Conservation (phyloP, 2,329 filamentous ascomycete genomes). For the Clonostachys sp. region DNA sequence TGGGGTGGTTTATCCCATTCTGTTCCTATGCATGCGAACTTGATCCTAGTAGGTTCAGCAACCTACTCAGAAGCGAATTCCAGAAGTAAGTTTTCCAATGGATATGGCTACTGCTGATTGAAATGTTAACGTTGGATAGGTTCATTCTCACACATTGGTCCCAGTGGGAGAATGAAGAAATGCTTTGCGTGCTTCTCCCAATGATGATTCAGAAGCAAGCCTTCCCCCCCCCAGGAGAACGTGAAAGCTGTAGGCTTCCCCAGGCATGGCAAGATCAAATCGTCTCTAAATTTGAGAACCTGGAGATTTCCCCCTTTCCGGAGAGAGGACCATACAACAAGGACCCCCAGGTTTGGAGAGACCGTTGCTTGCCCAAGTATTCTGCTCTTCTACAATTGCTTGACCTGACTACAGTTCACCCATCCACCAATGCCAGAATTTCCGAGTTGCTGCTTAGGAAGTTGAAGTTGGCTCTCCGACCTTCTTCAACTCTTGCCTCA, state of each 20-base stretch:
- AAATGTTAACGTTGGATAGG: constrained; percentile 33
- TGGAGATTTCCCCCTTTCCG: constrained; percentile 61
- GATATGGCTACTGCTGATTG: not conserved
- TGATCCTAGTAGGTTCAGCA: constrained; percentile 69
- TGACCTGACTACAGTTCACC: constrained; percentile 57
- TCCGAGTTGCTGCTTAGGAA: constrained; percentile 62
- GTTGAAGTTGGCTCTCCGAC: constrained; percentile 59
- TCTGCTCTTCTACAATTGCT: constrained; percentile 62
- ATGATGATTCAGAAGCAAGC: constrained; percentile 53
- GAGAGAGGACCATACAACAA: constrained; percentile 59
- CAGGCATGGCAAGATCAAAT: constrained; percentile 72
- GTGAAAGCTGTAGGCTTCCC: constrained; percentile 52
- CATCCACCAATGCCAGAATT: constrained; percentile 62
- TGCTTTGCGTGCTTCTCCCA: constrained; percentile 65
- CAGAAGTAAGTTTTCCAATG: constrained; percentile 53
- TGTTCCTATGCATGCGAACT: constrained; percentile 77
- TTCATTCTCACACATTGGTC: constrained; percentile 76
- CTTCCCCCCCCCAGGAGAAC: constrained; percentile 47
- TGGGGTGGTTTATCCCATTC: constrained; percentile 75
- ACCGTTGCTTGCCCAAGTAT: constrained; percentile 62
- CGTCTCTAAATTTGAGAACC: constrained; percentile 60
- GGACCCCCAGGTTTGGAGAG: constrained; percentile 56
- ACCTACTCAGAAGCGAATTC: constrained; percentile 74
- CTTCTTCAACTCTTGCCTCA: constrained; percentile 52
- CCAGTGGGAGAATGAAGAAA: constrained; percentile 57